Conservation (phyloP, 2,329 filamentous ascomycete genomes). For the Sclerotinia glacialis region DNA sequence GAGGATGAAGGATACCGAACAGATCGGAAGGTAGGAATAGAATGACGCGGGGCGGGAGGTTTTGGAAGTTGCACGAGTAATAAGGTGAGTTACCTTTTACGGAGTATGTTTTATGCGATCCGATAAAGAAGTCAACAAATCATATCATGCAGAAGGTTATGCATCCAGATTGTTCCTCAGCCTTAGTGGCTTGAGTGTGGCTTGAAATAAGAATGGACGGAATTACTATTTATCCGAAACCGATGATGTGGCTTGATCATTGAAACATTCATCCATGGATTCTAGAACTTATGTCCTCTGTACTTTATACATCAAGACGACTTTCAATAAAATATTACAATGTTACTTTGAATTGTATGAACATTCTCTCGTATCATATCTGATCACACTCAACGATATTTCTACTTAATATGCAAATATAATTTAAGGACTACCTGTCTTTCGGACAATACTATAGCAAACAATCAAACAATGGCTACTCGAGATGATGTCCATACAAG, state of each 20-base stretch:
- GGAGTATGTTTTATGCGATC: constrained; percentile 15
- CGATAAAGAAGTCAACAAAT: constrained; percentile 20
- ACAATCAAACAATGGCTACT: constrained; percentile 42
- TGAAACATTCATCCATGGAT: constrained; percentile 7
- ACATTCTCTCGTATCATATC: not conserved
- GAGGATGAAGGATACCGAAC: constrained; percentile 1
- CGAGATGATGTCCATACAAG: constrained; percentile 59
- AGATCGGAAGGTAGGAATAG: not conserved
- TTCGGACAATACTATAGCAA: constrained; percentile 5
- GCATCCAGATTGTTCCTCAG: not conserved
- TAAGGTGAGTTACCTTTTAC: not conserved
- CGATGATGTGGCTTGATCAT: constrained; percentile 14
- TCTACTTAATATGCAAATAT: constrained; percentile 1
- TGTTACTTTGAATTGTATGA: not conserved
- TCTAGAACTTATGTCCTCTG: not conserved
- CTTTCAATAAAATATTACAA: not conserved
- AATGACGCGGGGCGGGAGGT: constrained; percentile 13
- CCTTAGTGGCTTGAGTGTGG: constrained; percentile 24
- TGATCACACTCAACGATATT: not conserved
- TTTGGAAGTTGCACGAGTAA: not conserved
- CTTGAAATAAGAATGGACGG: too few species aligned
- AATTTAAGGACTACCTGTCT: not conserved
- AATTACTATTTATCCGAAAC: not conserved
- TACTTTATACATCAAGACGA: not conserved
- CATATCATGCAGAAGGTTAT: constrained; percentile 11